Percentiles rank a stretch among this genome's conserved stretches.
These are phyloP conservation scores for Pyrenochaeta sp. DNA, from an alignment of 2,329 filamentous ascomycete species.

Conservation along the genomic window DNA sequence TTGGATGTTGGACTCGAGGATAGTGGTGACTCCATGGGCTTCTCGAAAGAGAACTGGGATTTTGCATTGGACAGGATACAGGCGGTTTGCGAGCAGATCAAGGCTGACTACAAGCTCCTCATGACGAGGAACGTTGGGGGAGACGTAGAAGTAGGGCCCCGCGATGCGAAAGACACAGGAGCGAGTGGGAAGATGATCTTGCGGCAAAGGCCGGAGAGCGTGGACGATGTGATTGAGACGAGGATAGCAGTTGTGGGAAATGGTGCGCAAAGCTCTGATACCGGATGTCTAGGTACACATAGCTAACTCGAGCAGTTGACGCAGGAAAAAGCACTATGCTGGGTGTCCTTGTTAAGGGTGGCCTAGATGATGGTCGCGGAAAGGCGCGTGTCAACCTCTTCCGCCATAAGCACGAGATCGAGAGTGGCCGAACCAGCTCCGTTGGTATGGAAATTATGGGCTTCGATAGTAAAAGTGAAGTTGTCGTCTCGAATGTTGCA, in stretches of 20 bases:
- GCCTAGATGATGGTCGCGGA: constrained; percentile 91
- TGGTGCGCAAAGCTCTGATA: constrained; percentile 59
- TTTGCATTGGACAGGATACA: constrained; percentile 72
- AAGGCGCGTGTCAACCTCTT: constrained; percentile 96
- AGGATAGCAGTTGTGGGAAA: constrained; percentile 97
- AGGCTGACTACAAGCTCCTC: constrained; percentile 81
- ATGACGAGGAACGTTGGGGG: constrained; percentile 91
- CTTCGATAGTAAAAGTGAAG: constrained; percentile 85
- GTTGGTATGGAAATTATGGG: constrained; percentile 98
- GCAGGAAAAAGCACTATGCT: constrained; percentile 97
- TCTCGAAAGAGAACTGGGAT: constrained; percentile 79
- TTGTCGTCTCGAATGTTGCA: constrained; percentile 81
- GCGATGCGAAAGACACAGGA: constrained; percentile 72
- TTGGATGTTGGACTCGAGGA: constrained; percentile 94
- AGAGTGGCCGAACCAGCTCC: constrained; percentile 92
- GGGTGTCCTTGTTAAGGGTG: constrained; percentile 93
- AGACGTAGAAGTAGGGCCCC: constrained; percentile 72
- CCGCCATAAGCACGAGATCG: constrained; percentile 96
- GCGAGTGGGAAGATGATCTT: constrained; percentile 88
- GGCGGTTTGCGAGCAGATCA: constrained; percentile 69
- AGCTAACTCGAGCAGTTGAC: constrained; percentile 67
- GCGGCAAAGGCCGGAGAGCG: constrained; percentile 73
- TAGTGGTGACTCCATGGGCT: constrained; percentile 82
- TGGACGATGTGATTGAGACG: constrained; percentile 93
- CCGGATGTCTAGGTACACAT: neutral